A percentile compares a stretch with the other conserved stretches of the same genome.
phyloP scores from a whole-genome alignment of 441 rosid species.

The Macaranga tanarius region DNA sequence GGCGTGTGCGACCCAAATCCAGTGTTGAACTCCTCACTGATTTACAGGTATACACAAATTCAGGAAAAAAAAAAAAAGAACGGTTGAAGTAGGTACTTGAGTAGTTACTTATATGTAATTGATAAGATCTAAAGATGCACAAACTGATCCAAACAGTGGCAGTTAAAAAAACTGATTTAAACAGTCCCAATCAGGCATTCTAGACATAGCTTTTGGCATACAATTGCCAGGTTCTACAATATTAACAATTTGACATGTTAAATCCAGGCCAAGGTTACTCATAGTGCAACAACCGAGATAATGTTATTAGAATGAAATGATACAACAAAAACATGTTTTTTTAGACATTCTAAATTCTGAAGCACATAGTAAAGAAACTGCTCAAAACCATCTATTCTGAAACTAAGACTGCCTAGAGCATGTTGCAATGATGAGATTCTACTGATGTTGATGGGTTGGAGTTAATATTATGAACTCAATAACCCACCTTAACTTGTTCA shows the following conservation, averaged over 20 bases:
- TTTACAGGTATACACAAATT: conserved; percentile 19
- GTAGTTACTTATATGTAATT: conserved; percentile 10
- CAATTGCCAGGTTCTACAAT: background rate
- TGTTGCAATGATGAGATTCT: conserved; percentile 9
- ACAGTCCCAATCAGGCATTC: background rate
- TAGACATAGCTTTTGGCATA: background rate
- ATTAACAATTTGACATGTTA: background rate
- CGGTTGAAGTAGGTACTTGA: background rate
- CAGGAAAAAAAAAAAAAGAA: conserved; percentile 6
- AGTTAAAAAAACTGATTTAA: no score
- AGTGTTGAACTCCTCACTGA: conserved; percentile 93
- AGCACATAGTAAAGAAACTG: background rate
- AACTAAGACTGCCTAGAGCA: background rate
- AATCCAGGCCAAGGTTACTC: background rate
- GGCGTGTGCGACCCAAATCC: conserved; percentile 99
- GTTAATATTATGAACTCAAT: conserved; percentile 12
- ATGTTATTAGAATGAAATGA: background rate
- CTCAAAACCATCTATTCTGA: background rate
- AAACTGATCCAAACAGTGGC: background rate
- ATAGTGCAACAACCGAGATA: background rate
- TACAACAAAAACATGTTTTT: background rate
- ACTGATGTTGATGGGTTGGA: conserved; percentile 12
- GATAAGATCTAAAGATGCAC: conserved; percentile 1
- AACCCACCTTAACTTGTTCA: conserved; percentile 78
- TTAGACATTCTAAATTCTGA: conserved; percentile 1